A percentile compares a stretch with the other conserved stretches of the same genome.
These are phyloP conservation scores for Mycena belliarum DNA, from an alignment of 768 basidiomycete species.

Conservation along the genomic window DNA sequence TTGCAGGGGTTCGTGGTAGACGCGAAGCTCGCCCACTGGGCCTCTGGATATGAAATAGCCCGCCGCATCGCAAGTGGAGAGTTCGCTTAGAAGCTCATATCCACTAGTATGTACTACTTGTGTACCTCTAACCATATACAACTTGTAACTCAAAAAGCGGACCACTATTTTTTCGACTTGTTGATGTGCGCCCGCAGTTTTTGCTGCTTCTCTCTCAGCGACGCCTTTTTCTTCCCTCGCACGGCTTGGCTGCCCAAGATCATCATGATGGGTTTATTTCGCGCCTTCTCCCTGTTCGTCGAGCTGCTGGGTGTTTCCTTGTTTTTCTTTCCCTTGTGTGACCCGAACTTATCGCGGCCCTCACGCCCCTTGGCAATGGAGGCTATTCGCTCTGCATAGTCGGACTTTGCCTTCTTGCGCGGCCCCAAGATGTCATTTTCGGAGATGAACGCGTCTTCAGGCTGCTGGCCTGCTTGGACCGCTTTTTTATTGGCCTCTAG, in stretches of 20 bases:
- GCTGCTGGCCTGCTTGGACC: slow-evolving; percentile 43
- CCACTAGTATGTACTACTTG: background rate
- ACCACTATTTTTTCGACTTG: slow-evolving; percentile 53
- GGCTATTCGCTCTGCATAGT: slow-evolving; percentile 92
- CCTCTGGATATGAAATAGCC: slow-evolving; percentile 65
- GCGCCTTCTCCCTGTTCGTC: slow-evolving; percentile 89
- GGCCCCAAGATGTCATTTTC: slow-evolving; percentile 93
- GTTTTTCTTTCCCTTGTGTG: slow-evolving; percentile 88
- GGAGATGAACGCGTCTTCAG: slow-evolving; percentile 69
- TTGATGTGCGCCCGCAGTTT: slow-evolving; percentile 77
- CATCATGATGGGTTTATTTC: slow-evolving; percentile 97
- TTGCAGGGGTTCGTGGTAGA: slow-evolving; percentile 67
- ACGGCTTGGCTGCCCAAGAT: slow-evolving; percentile 76
- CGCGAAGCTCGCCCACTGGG: slow-evolving; percentile 76
- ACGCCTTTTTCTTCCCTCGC: slow-evolving; percentile 81
- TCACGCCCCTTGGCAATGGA: slow-evolving; percentile 91
- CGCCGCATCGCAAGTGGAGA: slow-evolving; percentile 19
- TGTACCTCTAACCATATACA: too few species aligned
- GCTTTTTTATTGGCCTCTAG: slow-evolving; percentile 74
- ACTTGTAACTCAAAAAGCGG: background rate
- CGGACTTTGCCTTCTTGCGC: slow-evolving; percentile 88
- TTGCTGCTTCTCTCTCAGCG: slow-evolving; percentile 78
- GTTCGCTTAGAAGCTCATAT: background rate
- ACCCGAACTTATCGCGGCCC: slow-evolving; percentile 91
- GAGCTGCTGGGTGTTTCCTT: slow-evolving; percentile 81